A percentile compares a stretch with the other conserved stretches of the same genome.
Conservation (phyloP, 2,329 filamentous ascomycete species). For the Aphanoascus verrucosus region DNA sequence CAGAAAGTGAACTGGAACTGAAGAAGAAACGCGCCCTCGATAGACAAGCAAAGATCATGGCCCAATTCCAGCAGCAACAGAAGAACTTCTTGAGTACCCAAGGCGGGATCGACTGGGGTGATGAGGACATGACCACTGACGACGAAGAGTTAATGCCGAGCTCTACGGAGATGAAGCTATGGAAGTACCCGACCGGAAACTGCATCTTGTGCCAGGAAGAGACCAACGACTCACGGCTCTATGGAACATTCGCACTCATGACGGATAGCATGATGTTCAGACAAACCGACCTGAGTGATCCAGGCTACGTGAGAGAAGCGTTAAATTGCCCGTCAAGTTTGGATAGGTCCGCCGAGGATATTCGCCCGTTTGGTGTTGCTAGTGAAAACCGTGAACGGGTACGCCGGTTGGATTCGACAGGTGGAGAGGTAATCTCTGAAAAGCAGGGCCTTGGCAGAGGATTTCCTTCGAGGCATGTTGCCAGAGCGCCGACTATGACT, state of each 20-base stretch:
- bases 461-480: conserved; percentile 59
- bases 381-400: conserved; percentile 72
- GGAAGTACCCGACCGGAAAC: conserved; percentile 85
- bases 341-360: conserved; percentile 69
- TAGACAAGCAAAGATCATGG: conserved; percentile 89
- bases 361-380: conserved; percentile 83
- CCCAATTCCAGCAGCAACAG: conserved; percentile 94
- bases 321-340: conserved; percentile 67
- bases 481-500: conserved; percentile 68
- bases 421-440: conserved; percentile 60
- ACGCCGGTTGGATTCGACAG: conserved; percentile 62
- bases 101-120: conserved; percentile 77
- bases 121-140: conserved; percentile 61
- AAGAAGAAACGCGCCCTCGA: conserved; percentile 88
- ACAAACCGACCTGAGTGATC: conserved; percentile 71
- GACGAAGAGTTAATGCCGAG: conserved; percentile 41
- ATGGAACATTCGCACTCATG: conserved; percentile 86
- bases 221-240: conserved; percentile 75
- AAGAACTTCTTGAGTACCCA: conserved; percentile 89
- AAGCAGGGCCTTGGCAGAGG: conserved; percentile 80
- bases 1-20: conserved; percentile 52
- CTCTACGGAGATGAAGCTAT: conserved; percentile 58
- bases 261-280: conserved; percentile 77
- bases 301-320: conserved; percentile 75
- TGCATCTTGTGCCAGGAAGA: conserved; percentile 97